Percentiles rank a stretch among this genome's conserved stretches.
These are phyloP conservation scores for Metschnikowia dekortorum DNA, from an alignment of 805 yeast genomes.

Conservation along the genomic window DNA sequence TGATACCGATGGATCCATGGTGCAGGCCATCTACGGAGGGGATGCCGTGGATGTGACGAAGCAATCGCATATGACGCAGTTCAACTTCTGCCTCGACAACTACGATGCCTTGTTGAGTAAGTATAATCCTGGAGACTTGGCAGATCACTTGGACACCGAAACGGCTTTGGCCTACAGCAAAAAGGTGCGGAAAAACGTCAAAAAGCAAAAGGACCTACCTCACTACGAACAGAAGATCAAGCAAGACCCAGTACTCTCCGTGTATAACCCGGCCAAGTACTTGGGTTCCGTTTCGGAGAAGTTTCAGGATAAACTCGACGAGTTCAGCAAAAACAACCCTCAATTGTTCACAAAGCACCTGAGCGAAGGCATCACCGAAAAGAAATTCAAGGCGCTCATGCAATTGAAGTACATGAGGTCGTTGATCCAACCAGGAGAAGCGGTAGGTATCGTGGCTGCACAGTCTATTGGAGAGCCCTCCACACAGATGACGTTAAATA, in stretches of 20 bases:
- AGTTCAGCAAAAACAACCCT: conserved; percentile 54
- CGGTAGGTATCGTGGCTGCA: conserved; percentile 97
- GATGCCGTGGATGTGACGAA: conserved; percentile 92
- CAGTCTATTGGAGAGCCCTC: conserved; percentile 99
- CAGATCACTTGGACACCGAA: conserved; percentile 76
- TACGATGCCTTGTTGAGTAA: conserved; percentile 80
- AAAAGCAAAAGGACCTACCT: conserved; percentile 58
- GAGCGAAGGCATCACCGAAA: conserved; percentile 53
- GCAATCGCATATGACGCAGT: conserved; percentile 91
- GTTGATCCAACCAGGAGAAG: conserved; percentile 91
- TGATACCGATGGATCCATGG: conserved; percentile 88
- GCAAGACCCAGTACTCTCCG: conserved; percentile 85
- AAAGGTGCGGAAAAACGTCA: conserved; percentile 69
- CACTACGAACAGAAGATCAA: conserved; percentile 60
- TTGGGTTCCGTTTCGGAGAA: conserved; percentile 90
- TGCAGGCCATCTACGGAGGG: conserved; percentile 97
- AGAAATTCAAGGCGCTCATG: conserved; percentile 94
- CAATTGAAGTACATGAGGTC: conserved; percentile 98
- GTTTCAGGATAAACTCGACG: conserved; percentile 77
- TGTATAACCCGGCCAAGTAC: conserved; percentile 82
- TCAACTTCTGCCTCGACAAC: conserved; percentile 88
- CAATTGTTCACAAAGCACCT: conserved; percentile 52
- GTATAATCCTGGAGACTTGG: conserved; percentile 75
- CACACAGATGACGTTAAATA: conserved; percentile 96
- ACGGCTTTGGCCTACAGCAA: conserved; percentile 76